Percentiles rank a stretch among this genome's conserved stretches.
Evolutionary conservation across 345 rosid species (phyloP).

Genomic region (Populus euphratica): DNA sequence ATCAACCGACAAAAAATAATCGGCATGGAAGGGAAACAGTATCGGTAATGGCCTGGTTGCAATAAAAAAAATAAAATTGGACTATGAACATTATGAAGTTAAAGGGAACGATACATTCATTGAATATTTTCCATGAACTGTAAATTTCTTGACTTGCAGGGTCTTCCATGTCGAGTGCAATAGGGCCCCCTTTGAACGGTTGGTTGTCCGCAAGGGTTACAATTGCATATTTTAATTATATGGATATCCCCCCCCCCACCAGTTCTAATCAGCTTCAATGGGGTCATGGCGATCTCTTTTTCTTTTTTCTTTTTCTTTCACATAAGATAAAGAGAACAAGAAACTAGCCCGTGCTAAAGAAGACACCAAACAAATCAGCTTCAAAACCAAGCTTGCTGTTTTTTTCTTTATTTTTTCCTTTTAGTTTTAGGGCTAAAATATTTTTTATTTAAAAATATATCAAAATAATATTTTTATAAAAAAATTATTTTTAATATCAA

Average conservation of each 20-base stretch:
- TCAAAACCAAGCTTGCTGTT: not conserved
- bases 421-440: too few species aligned
- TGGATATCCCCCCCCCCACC: not conserved
- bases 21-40: not conserved
- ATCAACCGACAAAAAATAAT: not conserved
- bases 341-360: not conserved
- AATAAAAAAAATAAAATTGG: not conserved
- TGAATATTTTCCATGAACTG: slow-evolving; percentile 5
- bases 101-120: not conserved
- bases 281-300: too few species aligned
- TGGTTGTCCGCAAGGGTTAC: not conserved
- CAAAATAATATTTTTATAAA: too few species aligned
- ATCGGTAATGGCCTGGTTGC: not conserved
- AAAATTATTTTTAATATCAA: too few species aligned
- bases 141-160: slow-evolving; percentile 1
- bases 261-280: not conserved
- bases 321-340: not conserved
- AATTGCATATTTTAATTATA: not conserved
- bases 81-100: not conserved
- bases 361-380: not conserved
- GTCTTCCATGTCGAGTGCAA: not conserved
- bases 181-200: slow-evolving; percentile 19
- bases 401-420: too few species aligned
- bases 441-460: too few species aligned
- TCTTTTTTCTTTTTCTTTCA: not conserved